Conservation (phyloP, 2,329 filamentous ascomycete species). For the Emericellopsis cladophorae region DNA sequence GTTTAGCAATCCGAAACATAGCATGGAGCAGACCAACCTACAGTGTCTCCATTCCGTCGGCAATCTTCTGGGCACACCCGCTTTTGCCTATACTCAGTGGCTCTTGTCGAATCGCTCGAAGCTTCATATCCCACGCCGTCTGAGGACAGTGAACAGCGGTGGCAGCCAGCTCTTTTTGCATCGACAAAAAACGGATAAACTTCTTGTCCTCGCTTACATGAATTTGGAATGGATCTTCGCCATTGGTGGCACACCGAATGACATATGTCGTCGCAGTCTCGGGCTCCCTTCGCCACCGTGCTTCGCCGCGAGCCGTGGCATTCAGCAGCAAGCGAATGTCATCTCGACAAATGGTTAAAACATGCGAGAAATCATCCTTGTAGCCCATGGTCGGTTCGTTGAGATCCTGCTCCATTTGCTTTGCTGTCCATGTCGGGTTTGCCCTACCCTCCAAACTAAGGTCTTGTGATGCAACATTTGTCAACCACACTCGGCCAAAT, state of each 20-base stretch:
- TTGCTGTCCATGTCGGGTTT: background rate
- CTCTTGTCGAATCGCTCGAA: background rate
- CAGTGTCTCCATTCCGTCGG: background rate
- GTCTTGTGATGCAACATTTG: background rate
- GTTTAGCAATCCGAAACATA: no score
- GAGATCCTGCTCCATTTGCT: background rate
- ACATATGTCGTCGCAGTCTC: no score
- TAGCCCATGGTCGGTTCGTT: no score
- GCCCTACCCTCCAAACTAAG: background rate
- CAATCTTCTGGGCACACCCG: background rate
- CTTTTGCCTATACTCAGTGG: background rate
- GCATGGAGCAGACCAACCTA: background rate
- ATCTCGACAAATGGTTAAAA: no score
- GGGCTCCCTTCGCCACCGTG: no score
- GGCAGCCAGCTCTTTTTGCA: slow-evolving; percentile 1
- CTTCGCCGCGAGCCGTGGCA: no score
- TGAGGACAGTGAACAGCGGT: slow-evolving; percentile 3
- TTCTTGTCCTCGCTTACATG: background rate
- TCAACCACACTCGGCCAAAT: slow-evolving; percentile 3
- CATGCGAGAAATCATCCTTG: no score
- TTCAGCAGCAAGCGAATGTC: no score
- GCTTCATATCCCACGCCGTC: slow-evolving; percentile 3
- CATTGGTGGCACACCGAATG: no score
- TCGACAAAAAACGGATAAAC: background rate
- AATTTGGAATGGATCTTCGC: no score